Percentiles rank a stretch among this genome's conserved stretches.
Conservation (phyloP, 148 eudicot genomes). For the Rhododendron griersonianum region DNA sequence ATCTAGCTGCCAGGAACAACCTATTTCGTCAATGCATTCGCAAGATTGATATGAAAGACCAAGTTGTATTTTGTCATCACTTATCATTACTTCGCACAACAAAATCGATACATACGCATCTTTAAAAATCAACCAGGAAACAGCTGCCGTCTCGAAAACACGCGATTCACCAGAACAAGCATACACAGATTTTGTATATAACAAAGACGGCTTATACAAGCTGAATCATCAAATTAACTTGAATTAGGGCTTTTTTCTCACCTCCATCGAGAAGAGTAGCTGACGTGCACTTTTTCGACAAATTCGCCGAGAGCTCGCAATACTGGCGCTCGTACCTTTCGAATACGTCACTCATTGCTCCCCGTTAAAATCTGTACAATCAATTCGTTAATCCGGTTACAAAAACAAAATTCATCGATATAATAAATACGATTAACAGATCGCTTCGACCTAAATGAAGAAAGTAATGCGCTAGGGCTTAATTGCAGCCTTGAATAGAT, state of each 20-base stretch:
- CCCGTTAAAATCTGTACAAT: slow-evolving; percentile 7
- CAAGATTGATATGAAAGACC: not conserved
- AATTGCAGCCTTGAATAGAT: not conserved
- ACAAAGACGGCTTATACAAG: not conserved
- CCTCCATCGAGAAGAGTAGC: slow-evolving; percentile 40
- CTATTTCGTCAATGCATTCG: not conserved
- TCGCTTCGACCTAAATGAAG: not conserved
- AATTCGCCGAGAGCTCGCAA: slow-evolving; percentile 43
- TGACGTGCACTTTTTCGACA: slow-evolving; percentile 33
- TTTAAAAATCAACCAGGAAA: too few species aligned
- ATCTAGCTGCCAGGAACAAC: not conserved
- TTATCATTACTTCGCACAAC: not conserved
- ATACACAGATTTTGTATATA: too few species aligned
- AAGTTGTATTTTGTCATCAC: not conserved
- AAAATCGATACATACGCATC: not conserved
- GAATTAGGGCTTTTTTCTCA: not conserved
- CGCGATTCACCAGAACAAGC: too few species aligned
- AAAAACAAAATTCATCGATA: not conserved
- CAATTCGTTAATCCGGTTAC: not conserved
- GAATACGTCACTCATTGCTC: slow-evolving; percentile 34
- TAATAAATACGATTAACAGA: not conserved
- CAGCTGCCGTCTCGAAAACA: too few species aligned
- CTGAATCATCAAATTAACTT: not conserved
- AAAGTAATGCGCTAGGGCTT: not conserved
- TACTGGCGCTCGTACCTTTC: slow-evolving; percentile 45